Percentiles rank a stretch among this genome's conserved stretches.
Evolutionary conservation across 148 eudicot species (phyloP).

Genomic region (Mesembryanthemum crystallinum): DNA sequence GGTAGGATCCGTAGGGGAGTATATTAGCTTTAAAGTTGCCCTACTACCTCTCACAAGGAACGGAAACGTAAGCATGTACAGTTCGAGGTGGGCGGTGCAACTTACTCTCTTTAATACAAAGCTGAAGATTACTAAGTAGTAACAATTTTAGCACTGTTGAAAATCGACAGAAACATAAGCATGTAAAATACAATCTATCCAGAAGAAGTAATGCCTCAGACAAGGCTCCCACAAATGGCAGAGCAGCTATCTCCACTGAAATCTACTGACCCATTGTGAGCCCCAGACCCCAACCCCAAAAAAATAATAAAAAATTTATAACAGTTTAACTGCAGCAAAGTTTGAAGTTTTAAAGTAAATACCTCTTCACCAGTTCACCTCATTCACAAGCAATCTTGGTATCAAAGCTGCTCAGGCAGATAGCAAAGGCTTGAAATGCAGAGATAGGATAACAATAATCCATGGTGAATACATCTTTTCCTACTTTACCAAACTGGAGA

Average conservation of each 20-base stretch:
- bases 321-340: not conserved
- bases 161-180: not conserved
- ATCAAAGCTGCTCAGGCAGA: conserved; percentile 94
- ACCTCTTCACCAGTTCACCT: not conserved
- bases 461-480: conserved; percentile 87
- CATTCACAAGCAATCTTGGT: conserved; percentile 96
- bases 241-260: no score
- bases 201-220: not conserved
- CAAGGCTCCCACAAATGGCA: not conserved
- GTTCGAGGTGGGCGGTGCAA: no score
- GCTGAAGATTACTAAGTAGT: not conserved
- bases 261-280: no score
- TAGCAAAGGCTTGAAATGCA: conserved; percentile 92
- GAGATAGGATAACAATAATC: conserved; percentile 93
- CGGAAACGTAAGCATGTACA: no score
- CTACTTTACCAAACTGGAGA: conserved; percentile 94
- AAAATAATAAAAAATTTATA: no score
- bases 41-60: no score
- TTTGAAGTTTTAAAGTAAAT: not conserved
- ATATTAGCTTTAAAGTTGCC: no score
- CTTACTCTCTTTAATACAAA: no score
- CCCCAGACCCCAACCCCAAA: no score
- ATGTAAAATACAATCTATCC: not conserved
- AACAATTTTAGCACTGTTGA: not conserved
- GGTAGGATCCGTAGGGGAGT: no score